Evolutionary conservation across 768 basidiomycete species (phyloP).

Genomic region (Boletus huronensis): DNA sequence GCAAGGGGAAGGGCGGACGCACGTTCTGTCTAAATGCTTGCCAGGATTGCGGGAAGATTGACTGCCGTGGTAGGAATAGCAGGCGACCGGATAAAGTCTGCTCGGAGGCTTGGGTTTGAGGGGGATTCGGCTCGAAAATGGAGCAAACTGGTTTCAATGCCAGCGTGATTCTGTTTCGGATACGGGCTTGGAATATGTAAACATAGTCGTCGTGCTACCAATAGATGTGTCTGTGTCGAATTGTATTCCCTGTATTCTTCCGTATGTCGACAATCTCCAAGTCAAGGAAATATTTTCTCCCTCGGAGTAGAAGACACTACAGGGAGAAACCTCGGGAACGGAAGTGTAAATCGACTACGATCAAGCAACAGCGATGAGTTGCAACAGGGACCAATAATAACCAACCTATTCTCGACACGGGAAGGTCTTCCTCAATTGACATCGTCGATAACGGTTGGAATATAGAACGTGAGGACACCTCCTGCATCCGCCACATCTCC

Average conservation of each 20-base stretch:
- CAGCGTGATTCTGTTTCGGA: neutral
- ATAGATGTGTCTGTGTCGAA: constrained; percentile 3
- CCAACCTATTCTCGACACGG: neutral
- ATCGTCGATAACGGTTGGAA: constrained; percentile 73
- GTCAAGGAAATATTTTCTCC: neutral
- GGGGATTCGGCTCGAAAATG: neutral
- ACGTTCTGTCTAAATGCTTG: constrained; percentile 70
- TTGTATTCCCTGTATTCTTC: constrained; percentile 2
- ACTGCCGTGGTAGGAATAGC: constrained; percentile 75
- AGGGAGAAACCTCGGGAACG: no score
- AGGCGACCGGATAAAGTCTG: constrained; percentile 75
- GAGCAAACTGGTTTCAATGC: neutral
- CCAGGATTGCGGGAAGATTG: constrained; percentile 79
- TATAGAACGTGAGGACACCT: constrained; percentile 85
- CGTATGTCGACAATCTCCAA: neutral
- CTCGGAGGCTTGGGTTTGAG: constrained; percentile 48
- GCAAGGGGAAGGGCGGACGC: constrained; percentile 80
- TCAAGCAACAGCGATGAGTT: no score
- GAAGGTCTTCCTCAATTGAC: constrained; percentile 22
- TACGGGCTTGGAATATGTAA: constrained; percentile 10
- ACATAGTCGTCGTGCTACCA: neutral
- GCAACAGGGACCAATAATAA: neutral
- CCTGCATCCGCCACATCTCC: constrained; percentile 76
- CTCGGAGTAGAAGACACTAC: neutral
- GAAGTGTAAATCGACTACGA: no score